Base-by-base conservation (phyloP, 768 basidiomycete genomes). In the Amanita subjunquillea region DNA sequence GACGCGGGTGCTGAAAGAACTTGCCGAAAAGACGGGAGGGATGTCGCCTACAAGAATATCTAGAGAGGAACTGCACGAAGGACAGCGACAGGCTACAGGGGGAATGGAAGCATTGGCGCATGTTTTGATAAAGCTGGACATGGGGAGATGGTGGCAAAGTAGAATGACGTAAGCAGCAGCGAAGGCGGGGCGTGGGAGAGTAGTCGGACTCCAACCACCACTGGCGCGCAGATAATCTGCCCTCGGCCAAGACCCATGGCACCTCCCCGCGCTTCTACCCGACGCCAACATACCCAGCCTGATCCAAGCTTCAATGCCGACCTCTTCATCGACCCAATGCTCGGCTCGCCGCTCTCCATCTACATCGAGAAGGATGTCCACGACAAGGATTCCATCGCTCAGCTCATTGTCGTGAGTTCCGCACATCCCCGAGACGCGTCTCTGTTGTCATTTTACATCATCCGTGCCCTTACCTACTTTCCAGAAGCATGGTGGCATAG, bases 281-380 rank as follows among this genome's bases (percentile, higher is more conserved):
- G 77, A 64, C 80, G 76, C 50, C 63, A 66, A 45, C 58, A 63
- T 38, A 59, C 62, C 55, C 54, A 65, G 56, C 54, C 65, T 23
- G 62, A 68, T 42, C 70, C 66, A 59, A 65, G 68, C 56, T 62
- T 69, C 56, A 70, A 71, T 57, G 63, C 61, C 40, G 73, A 76
- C 48, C 74, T 91, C 51, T 92, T 92, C 62, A 70, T 89, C 47
- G 89, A 92, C 63, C 86, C 85, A 59, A 83, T 87, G 78, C 77
- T 88, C 65, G 90, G 90, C 59, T 79, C 73, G 1, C 81, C 87
- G 2, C 75, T 91, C 48, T 68, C 76, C 22, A 74, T 91, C 55
- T 92, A 85, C 68, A 74, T 92, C 60, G 86, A 89, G 60, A 85
- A 87, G 58, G 87, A 91, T 53, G 85, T 91, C 20, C 72, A 77